These are phyloP conservation scores for Podaxis sp. DNA, from an alignment of 768 basidiomycete genomes.

Conservation along the genomic window DNA sequence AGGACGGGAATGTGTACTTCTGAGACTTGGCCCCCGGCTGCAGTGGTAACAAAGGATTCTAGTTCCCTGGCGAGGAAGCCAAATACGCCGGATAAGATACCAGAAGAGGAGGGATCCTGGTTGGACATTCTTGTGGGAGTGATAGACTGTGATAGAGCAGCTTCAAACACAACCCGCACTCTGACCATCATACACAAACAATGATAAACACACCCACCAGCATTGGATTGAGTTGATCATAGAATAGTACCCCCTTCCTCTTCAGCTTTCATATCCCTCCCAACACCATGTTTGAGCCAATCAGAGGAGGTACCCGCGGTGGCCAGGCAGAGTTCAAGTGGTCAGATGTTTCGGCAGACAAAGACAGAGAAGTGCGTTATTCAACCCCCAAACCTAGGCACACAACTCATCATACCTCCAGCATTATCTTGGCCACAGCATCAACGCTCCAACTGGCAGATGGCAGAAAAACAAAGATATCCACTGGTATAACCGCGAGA, in stretches of 20 bases:
- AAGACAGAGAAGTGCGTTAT: slow-evolving; percentile 78
- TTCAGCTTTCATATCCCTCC: neutral
- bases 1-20: slow-evolving; percentile 16
- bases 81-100: slow-evolving; percentile 64
- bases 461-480: slow-evolving; percentile 99
- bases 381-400: neutral
- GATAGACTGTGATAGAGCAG: neutral
- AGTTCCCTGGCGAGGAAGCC: slow-evolving; percentile 71
- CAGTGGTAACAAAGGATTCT: slow-evolving; percentile 67
- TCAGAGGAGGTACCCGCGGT: slow-evolving; percentile 88
- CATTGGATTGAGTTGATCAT: no score
- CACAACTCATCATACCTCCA: slow-evolving; percentile 30
- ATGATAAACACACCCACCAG: neutral
- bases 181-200: neutral
- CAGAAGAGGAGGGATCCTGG: slow-evolving; percentile 24
- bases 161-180: neutral
- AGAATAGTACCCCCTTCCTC: no score
- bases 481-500: slow-evolving; percentile 92
- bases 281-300: slow-evolving; percentile 73
- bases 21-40: slow-evolving; percentile 41
- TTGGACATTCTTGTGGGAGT: neutral
- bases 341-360: slow-evolving; percentile 88
- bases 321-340: slow-evolving; percentile 92
- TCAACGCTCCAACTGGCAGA: slow-evolving; percentile 92
- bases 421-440: slow-evolving; percentile 94